phyloP scores from a whole-genome alignment of 495 filamentous ascomycete species.

The Talaromyces borbonicus region DNA sequence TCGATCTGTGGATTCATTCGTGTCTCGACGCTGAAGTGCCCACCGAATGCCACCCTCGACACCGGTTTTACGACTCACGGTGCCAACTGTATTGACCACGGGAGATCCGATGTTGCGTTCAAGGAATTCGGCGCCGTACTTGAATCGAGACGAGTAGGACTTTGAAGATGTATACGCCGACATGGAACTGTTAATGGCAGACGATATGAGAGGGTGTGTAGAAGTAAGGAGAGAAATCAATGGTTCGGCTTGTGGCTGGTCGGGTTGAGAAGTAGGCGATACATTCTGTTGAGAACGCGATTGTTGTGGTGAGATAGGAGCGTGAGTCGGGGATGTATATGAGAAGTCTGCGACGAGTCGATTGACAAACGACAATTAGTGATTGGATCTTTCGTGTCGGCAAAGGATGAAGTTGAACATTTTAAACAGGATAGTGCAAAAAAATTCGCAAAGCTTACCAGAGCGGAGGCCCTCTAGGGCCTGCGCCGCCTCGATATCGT shows the following conservation, averaged over 20 bases:
- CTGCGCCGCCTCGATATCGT: constrained; percentile 85
- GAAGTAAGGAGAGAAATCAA: constrained; percentile 71
- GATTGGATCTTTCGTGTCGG: neutral
- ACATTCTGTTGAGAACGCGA: constrained; percentile 18
- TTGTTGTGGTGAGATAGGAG: constrained; percentile 1
- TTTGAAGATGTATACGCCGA: constrained; percentile 76
- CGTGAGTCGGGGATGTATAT: constrained; percentile 12
- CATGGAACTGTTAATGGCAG: constrained; percentile 70
- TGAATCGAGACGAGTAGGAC: constrained; percentile 77
- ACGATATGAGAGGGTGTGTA: constrained; percentile 66
- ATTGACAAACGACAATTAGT: neutral
- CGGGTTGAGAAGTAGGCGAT: constrained; percentile 13
- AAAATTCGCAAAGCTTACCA: constrained; percentile 40
- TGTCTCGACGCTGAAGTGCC: constrained; percentile 48
- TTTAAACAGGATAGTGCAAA: constrained; percentile 1
- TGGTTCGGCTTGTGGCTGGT: constrained; percentile 48
- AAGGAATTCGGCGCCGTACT: constrained; percentile 72
- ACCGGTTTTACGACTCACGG: constrained; percentile 69
- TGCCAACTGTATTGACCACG: constrained; percentile 72
- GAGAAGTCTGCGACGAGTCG: neutral
- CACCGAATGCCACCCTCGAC: constrained; percentile 74
- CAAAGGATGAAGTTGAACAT: neutral
- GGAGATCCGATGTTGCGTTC: constrained; percentile 74
- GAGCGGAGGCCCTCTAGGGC: constrained; percentile 75
- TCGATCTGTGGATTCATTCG: constrained; percentile 26